Conservation (phyloP, 2,329 filamentous ascomycete genomes). For the Colletotrichum cordylinicola region DNA sequence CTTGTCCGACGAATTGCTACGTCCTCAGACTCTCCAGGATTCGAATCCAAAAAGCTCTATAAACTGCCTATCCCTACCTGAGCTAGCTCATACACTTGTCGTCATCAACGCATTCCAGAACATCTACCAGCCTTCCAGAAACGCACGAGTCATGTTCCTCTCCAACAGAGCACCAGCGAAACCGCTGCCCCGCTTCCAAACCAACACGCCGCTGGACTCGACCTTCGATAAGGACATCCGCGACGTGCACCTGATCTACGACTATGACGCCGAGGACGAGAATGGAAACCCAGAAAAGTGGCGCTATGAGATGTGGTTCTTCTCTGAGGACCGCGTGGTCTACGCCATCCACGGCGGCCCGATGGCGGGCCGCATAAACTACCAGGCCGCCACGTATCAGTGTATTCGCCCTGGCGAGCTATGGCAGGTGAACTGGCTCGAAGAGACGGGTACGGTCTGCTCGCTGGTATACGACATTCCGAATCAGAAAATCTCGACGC, state of each 20-base stretch:
- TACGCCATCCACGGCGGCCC: slow-evolving; percentile 66
- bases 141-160: slow-evolving; percentile 19
- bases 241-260: slow-evolving; percentile 61
- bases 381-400: slow-evolving; percentile 59
- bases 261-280: slow-evolving; percentile 55
- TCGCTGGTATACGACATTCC: slow-evolving; percentile 62
- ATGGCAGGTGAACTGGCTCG: slow-evolving; percentile 67
- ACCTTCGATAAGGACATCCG: slow-evolving; percentile 56
- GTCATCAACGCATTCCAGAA: not conserved
- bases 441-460: slow-evolving; percentile 63
- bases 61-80: not conserved
- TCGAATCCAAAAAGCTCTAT: not conserved
- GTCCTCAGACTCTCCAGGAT: not conserved
- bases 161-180: slow-evolving; percentile 9
- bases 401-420: slow-evolving; percentile 63
- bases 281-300: slow-evolving; percentile 60
- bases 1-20: not conserved
- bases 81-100: not conserved
- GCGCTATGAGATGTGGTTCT: slow-evolving; percentile 69
- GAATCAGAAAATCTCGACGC: slow-evolving; percentile 51
- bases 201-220: slow-evolving; percentile 23
- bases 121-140: not conserved
- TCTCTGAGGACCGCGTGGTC: slow-evolving; percentile 57
- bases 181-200: slow-evolving; percentile 21
- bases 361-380: slow-evolving; percentile 61